A percentile compares a stretch with the other conserved stretches of the same genome.
Evolutionary conservation across 495 filamentous ascomycete genomes (phyloP).

Genomic region (Neurospora terricola): DNA sequence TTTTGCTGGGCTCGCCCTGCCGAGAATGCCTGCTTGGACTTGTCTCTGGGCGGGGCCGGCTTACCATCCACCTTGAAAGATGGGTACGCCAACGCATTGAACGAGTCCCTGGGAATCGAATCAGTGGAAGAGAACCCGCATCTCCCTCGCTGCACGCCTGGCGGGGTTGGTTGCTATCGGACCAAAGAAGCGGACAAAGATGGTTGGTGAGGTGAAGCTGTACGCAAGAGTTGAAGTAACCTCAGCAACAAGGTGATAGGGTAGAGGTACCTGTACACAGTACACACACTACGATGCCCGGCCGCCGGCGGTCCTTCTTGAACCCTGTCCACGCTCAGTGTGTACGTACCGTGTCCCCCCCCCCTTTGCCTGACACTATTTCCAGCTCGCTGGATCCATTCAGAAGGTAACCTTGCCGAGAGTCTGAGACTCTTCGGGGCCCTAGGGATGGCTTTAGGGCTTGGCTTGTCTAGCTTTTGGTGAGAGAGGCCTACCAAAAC

Average conservation of each 20-base stretch:
- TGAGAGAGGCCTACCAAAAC: background rate
- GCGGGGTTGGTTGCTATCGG: background rate
- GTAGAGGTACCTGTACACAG: background rate
- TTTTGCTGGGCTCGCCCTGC: too few relatives aligned
- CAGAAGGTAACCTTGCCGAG: background rate
- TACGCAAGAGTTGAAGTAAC: background rate
- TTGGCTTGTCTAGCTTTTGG: background rate
- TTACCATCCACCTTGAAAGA: background rate
- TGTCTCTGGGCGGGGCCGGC: too few relatives aligned
- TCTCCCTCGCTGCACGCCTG: background rate
- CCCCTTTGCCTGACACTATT: background rate
- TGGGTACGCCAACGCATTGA: background rate
- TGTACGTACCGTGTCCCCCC: background rate
- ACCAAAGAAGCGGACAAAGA: background rate
- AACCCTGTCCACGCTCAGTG: background rate
- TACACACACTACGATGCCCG: background rate
- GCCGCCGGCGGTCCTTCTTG: background rate
- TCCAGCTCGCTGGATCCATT: background rate
- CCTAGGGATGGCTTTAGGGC: background rate
- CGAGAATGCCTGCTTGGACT: too few relatives aligned
- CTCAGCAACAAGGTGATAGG: background rate
- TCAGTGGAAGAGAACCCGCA: background rate
- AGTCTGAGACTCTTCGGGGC: background rate
- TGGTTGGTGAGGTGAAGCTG: background rate
- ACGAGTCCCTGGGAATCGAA: background rate